Percentiles rank a stretch among this genome's conserved stretches.
Conservation (phyloP, 1,284 basidiomycete genomes). For the Pisolithus thermaeus region DNA sequence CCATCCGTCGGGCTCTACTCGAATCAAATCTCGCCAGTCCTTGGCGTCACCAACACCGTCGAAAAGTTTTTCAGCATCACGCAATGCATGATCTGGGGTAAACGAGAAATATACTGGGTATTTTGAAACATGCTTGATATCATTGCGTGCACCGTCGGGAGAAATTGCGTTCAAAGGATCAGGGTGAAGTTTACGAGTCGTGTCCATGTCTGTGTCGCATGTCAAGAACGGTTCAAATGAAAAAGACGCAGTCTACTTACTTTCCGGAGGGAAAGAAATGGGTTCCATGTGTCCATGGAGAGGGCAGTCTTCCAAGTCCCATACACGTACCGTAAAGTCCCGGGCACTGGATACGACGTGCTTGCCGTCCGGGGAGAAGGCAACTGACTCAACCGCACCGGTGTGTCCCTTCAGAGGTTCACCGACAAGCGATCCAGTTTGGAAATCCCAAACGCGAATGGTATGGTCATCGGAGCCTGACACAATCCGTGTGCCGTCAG, state of each 20-base stretch:
- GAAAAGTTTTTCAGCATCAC: background rate
- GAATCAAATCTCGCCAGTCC: background rate
- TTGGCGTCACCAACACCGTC: background rate
- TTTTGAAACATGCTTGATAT: background rate
- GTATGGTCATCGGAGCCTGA: slow-evolving; percentile 6
- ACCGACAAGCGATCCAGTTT: background rate
- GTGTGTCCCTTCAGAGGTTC: slow-evolving; percentile 4
- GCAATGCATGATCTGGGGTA: background rate
- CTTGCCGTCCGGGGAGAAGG: slow-evolving; percentile 5
- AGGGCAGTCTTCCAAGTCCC: background rate
- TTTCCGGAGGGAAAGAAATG: background rate
- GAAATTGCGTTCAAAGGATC: too few relatives aligned
- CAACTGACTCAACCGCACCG: background rate
- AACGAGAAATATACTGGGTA: background rate
- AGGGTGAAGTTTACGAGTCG: too few relatives aligned
- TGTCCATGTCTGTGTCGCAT: background rate
- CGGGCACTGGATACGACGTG: background rate
- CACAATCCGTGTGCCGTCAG: slow-evolving; percentile 7
- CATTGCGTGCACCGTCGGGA: background rate
- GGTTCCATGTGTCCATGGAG: background rate
- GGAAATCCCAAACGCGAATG: slow-evolving; percentile 9
- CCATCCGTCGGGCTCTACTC: slow-evolving; percentile 1
- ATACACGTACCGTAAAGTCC: background rate
- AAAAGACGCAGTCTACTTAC: background rate
- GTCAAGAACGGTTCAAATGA: background rate